These are phyloP conservation scores for Tulasnella sp. DNA, from an alignment of 768 basidiomycete species.

Conservation along the genomic window DNA sequence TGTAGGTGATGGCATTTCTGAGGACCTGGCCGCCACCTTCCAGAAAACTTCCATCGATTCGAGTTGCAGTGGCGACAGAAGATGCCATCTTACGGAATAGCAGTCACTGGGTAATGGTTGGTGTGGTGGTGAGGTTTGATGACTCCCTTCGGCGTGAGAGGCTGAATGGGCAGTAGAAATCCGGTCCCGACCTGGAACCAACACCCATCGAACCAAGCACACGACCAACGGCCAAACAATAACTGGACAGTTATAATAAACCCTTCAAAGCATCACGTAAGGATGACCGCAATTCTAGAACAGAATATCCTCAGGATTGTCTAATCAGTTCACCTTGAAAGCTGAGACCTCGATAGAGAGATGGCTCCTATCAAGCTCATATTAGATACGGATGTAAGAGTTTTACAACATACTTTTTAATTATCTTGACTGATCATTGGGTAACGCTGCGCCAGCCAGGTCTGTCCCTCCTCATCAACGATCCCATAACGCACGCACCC, in stretches of 20 bases:
- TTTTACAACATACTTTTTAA: not conserved
- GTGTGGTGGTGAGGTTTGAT: not conserved
- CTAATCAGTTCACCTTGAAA: not conserved
- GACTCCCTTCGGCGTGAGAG: not conserved
- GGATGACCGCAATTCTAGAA: not conserved
- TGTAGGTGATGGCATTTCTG: conserved; percentile 66
- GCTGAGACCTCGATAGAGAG: not conserved
- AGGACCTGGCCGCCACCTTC: conserved; percentile 67
- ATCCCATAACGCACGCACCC: too few species aligned
- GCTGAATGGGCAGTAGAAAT: not conserved
- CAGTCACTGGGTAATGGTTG: not conserved
- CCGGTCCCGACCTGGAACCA: not conserved
- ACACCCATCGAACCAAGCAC: not conserved
- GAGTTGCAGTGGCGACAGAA: not conserved
- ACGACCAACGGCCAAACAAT: not conserved
- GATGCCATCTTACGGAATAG: not conserved
- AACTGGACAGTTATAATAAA: not conserved
- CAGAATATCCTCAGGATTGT: not conserved
- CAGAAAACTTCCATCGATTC: conserved; percentile 22
- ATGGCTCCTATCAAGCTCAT: conserved; percentile 20
- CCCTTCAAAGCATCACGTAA: not conserved
- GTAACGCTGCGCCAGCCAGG: conserved; percentile 14
- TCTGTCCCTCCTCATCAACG: too few species aligned
- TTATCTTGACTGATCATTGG: not conserved
- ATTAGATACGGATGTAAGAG: conserved; percentile 23